Conservation (phyloP, 176 grass and related monocot species). For the Tillandsia fasciculata region DNA sequence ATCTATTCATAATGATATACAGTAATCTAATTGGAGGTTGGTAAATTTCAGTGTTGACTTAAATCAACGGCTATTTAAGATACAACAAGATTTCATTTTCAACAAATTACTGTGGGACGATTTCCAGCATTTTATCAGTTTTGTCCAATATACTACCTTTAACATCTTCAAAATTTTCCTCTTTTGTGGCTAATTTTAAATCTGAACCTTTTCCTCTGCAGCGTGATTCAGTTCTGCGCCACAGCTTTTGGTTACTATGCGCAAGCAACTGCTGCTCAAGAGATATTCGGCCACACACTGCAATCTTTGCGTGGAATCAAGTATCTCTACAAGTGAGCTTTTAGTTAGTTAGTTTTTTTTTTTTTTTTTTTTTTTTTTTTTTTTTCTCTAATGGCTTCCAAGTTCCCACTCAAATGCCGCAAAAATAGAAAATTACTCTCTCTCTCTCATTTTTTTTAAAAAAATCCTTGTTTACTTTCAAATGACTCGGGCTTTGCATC, state of each 20-base stretch:
- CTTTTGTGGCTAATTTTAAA: neutral
- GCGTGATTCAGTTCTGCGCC: constrained; percentile 97
- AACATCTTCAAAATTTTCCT: neutral
- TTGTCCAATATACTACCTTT: neutral
- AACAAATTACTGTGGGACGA: neutral
- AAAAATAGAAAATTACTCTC: too few species aligned
- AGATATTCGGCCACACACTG: constrained; percentile 94
- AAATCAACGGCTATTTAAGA: neutral
- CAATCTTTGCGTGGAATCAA: constrained; percentile 94
- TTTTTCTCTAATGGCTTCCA: too few species aligned
- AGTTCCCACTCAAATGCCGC: too few species aligned
- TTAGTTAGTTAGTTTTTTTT: constrained; percentile 1
- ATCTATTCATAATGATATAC: neutral
- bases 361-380: neutral
- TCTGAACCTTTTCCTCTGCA: constrained; percentile 17
- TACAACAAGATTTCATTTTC: neutral
- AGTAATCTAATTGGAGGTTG: neutral
- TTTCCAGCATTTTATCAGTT: neutral
- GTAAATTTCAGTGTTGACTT: neutral
- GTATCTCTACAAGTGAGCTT: constrained; percentile 93
- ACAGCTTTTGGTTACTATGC: constrained; percentile 96
- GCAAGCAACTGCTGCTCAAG: constrained; percentile 97
- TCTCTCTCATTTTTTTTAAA: too few species aligned
- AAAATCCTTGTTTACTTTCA: too few species aligned
- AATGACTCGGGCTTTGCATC: too few species aligned